Evolutionary conservation across 2,329 filamentous ascomycete genomes (phyloP).

Genomic region (Zasmidium angulare): DNA sequence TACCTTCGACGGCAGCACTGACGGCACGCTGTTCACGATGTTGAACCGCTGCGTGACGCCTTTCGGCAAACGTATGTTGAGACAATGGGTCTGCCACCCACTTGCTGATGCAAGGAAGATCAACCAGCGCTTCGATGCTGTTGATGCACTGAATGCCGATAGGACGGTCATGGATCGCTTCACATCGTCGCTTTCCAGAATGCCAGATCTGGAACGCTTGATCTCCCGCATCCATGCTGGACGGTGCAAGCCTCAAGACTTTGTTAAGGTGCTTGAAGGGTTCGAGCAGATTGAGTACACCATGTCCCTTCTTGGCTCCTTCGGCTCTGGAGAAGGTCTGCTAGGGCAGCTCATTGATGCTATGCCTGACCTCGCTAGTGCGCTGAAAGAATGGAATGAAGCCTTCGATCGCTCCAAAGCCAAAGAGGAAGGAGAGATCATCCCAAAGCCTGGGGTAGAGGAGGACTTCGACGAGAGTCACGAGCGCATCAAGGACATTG

Average conservation of each 20-base stretch:
- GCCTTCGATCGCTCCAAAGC: constrained; percentile 85
- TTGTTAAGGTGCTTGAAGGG: constrained; percentile 87
- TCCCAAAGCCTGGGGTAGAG: constrained; percentile 84
- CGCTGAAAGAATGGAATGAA: constrained; percentile 81
- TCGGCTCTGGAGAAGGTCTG: constrained; percentile 75
- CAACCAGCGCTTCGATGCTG: constrained; percentile 89
- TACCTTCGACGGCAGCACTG: constrained; percentile 77
- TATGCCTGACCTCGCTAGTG: constrained; percentile 79
- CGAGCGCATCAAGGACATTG: constrained; percentile 71
- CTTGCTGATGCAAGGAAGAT: constrained; percentile 83
- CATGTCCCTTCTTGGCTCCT: constrained; percentile 72
- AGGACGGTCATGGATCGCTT: constrained; percentile 80
- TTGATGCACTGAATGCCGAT: constrained; percentile 88
- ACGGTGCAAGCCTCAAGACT: constrained; percentile 86
- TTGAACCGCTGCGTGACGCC: constrained; percentile 94
- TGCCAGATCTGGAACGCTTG: constrained; percentile 90
- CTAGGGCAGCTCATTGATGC: constrained; percentile 78
- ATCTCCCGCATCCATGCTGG: constrained; percentile 94
- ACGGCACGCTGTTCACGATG: constrained; percentile 86
- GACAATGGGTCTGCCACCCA: constrained; percentile 96
- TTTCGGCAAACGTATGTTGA: constrained; percentile 93
- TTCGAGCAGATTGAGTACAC: constrained; percentile 98
- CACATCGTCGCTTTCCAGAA: constrained; percentile 79
- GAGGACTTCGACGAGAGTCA: constrained; percentile 87
- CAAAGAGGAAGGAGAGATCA: constrained; percentile 74